Percentiles rank a stretch among this genome's conserved stretches.
These are phyloP conservation scores for Cyclotella atomus DNA, from an alignment of 108 stramenopile genomes.

Conservation along the genomic window DNA sequence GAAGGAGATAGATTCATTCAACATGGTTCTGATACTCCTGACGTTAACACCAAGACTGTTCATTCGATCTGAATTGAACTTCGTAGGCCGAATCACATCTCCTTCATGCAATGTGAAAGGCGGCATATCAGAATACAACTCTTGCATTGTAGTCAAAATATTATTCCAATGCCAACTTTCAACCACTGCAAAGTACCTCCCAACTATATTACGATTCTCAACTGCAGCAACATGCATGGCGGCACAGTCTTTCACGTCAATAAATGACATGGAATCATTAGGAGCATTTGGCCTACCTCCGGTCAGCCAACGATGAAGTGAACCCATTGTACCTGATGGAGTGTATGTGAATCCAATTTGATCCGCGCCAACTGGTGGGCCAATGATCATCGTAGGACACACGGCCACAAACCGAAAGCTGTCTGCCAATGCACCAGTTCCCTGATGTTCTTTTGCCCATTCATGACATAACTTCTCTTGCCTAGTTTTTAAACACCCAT, in stretches of 20 bases:
- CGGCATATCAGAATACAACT: conserved; percentile 28
- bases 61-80: conserved; percentile 43
- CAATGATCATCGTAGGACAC: conserved; percentile 32
- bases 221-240: conserved; percentile 41
- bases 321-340: conserved; percentile 40
- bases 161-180: conserved; percentile 55
- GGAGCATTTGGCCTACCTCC: conserved; percentile 11
- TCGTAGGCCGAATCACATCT: conserved; percentile 35
- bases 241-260: conserved; percentile 45
- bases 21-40: conserved; percentile 26
- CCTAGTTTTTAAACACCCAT: conserved; percentile 38
- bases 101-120: conserved; percentile 28
- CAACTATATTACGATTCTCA: conserved; percentile 24
- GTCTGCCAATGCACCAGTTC: conserved; percentile 1
- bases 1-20: conserved; percentile 26
- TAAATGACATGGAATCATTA: conserved; percentile 47
- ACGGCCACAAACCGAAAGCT: conserved; percentile 28
- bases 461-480: conserved; percentile 34
- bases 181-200: conserved; percentile 46
- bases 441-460: conserved; percentile 8
- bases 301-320: conserved; percentile 19
- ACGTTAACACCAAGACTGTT: conserved; percentile 31
- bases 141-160: conserved; percentile 30
- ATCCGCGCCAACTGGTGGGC: conserved; percentile 15
- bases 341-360: conserved; percentile 11